Evolutionary conservation across 1,284 basidiomycete species (phyloP).

Genomic region (Tilletia caries): DNA sequence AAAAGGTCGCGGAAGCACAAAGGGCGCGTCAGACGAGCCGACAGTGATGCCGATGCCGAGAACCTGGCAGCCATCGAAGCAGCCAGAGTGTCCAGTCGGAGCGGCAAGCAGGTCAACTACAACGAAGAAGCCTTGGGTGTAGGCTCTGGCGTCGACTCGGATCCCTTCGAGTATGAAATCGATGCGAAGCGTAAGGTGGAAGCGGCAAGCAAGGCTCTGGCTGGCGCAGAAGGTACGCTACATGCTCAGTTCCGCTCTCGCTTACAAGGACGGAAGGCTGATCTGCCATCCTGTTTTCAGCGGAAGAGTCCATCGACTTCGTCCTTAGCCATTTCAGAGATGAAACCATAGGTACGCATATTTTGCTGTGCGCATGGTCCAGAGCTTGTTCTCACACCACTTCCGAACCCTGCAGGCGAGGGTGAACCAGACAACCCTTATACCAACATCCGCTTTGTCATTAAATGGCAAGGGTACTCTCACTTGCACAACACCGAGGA

Average conservation of each 20-base stretch:
- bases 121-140: constrained; percentile 48
- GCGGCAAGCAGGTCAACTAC: constrained; percentile 48
- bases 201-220: constrained; percentile 21
- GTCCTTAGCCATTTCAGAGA: constrained; percentile 56
- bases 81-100: constrained; percentile 42
- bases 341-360: constrained; percentile 24
- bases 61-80: constrained; percentile 21
- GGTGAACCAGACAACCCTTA: constrained; percentile 54
- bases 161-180: constrained; percentile 48
- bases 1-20: neutral
- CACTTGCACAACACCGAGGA: constrained; percentile 83
- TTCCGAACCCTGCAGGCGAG: constrained; percentile 24
- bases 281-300: no score
- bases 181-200: constrained; percentile 31
- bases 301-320: constrained; percentile 54
- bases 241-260: no score
- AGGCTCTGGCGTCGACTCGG: constrained; percentile 45
- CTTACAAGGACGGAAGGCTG: no score
- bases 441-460: constrained; percentile 55
- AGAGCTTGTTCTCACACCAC: neutral
- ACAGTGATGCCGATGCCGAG: neutral
- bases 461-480: constrained; percentile 57
- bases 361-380: neutral
- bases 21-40: neutral
- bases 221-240: constrained; percentile 16